These are phyloP conservation scores for Trypanosoma rangeli DNA, from an alignment of 208 protist species.

Conservation along the genomic window DNA sequence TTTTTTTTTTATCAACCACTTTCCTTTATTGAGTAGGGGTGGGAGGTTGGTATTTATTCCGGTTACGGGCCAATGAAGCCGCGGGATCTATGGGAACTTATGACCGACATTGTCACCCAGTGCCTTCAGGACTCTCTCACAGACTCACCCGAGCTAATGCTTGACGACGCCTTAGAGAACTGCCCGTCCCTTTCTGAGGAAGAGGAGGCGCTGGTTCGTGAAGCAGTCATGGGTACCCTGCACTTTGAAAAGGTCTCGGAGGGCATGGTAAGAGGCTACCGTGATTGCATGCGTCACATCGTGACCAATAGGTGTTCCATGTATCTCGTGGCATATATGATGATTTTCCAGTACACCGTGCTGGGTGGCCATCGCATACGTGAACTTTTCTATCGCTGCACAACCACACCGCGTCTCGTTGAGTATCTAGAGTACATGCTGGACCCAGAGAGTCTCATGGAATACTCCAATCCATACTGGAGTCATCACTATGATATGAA, in stretches of 20 bases:
- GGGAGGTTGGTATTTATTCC: not conserved
- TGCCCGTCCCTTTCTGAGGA: conserved; percentile 18
- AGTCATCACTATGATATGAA: conserved; percentile 47
- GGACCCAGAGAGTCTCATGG: conserved; percentile 28
- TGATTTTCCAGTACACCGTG: conserved; percentile 62
- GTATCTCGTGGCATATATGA: conserved; percentile 73
- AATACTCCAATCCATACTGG: conserved; percentile 49
- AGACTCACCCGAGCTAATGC: conserved; percentile 40
- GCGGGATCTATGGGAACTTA: conserved; percentile 53
- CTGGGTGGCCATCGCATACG: conserved; percentile 50
- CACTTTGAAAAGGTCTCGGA: conserved; percentile 68
- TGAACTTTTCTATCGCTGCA: conserved; percentile 49
- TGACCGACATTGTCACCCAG: conserved; percentile 32
- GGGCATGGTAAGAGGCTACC: conserved; percentile 73
- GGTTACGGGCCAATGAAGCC: conserved; percentile 36
- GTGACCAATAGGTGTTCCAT: conserved; percentile 43
- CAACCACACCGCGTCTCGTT: conserved; percentile 41
- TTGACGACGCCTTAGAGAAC: conserved; percentile 36
- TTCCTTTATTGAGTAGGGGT: not conserved
- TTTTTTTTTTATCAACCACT: not conserved
- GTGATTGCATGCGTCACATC: conserved; percentile 62
- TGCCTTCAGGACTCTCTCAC: conserved; percentile 11
- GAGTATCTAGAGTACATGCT: conserved; percentile 72
- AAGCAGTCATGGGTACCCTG: conserved; percentile 46
- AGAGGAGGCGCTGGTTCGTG: conserved; percentile 44